Evolutionary conservation across 805 yeast species (phyloP), one percentile per base, ranked within the genome.

Genomic region (Cyberlindnera misumaiensis): DNA sequence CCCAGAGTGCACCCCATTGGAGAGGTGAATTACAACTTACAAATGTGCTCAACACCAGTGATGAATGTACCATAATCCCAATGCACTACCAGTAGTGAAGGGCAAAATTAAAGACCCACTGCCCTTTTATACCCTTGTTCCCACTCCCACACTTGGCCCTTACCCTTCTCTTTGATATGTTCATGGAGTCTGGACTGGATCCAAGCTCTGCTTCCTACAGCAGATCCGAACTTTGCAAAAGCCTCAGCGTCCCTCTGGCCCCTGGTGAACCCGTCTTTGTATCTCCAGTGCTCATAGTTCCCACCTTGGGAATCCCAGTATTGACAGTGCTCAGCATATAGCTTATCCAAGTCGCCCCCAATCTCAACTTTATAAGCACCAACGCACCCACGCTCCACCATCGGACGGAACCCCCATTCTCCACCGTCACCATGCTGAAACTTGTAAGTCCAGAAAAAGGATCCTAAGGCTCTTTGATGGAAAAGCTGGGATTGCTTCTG

Each of bases 381-480:
- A 17, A 78, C 58, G 8, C 78, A 73, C 1, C 86, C 87, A 37
- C 63, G 62, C 16, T 80, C 77, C 15, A 71, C 64, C 88, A 84
- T 85, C 28, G 87, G 83, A 17, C 72, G 69, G 61, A 86, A 81
- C 35, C 93, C 97, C 97, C 97, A 90, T 62, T 87, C 97, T 12
- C 97, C 97, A 31, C 97, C 97, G 53, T 80, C 82, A 2, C 97
- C 97, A 41, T 77, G 69, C 55, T 82, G 75, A 55, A 89, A 89
- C 61, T 87, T 86, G 58, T 64, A 83, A 2, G 96, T 84, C 97
- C 97, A 90, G 61, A 93, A 90, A 59, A 72, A 89, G 42, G 75
- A 70, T 0, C 97, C 97, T 40, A 77, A 72, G 9, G 68, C 58
- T 27, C 81, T 62, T 28, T 71, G 49, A 5, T 57, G 53, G 52